A percentile compares a stretch with the other conserved stretches of the same genome.
Conservation (phyloP, 352 stramenopile genomes). For the Phytophthora citrophthora region DNA sequence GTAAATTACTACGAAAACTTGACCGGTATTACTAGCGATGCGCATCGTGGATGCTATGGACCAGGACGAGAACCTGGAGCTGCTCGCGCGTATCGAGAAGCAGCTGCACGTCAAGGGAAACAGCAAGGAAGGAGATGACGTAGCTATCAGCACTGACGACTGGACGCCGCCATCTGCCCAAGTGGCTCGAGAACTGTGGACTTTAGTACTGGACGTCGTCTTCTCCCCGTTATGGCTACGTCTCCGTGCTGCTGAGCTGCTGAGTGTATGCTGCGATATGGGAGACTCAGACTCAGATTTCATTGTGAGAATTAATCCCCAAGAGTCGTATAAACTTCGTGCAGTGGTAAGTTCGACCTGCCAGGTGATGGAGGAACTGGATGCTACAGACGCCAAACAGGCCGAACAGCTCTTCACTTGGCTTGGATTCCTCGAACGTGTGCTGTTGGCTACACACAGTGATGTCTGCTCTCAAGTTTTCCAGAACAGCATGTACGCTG, state of each 20-base stretch:
- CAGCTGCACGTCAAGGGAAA: conserved; percentile 26
- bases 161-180: conserved; percentile 27
- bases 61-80: conserved; percentile 52
- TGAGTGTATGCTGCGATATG: conserved; percentile 50
- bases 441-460: conserved; percentile 51
- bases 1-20: no score
- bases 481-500: conserved; percentile 59
- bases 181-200: conserved; percentile 59
- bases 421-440: conserved; percentile 66
- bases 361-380: conserved; percentile 65
- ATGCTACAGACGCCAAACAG: conserved; percentile 46
- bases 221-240: conserved; percentile 71
- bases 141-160: background rate
- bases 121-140: background rate
- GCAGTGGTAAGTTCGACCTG: conserved; percentile 78
- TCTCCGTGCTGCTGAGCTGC: conserved; percentile 62
- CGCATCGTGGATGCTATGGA: conserved; percentile 54
- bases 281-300: conserved; percentile 20
- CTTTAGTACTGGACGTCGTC: conserved; percentile 70
- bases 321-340: conserved; percentile 55
- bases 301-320: conserved; percentile 8
- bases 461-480: conserved; percentile 50
- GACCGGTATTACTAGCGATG: no score
- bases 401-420: conserved; percentile 61
- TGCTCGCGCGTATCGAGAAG: conserved; percentile 56